Evolutionary conservation across 2,329 filamentous ascomycete genomes (phyloP), one percentile per base, ranked within the genome.

Genomic region (Sporothrix phasma): DNA sequence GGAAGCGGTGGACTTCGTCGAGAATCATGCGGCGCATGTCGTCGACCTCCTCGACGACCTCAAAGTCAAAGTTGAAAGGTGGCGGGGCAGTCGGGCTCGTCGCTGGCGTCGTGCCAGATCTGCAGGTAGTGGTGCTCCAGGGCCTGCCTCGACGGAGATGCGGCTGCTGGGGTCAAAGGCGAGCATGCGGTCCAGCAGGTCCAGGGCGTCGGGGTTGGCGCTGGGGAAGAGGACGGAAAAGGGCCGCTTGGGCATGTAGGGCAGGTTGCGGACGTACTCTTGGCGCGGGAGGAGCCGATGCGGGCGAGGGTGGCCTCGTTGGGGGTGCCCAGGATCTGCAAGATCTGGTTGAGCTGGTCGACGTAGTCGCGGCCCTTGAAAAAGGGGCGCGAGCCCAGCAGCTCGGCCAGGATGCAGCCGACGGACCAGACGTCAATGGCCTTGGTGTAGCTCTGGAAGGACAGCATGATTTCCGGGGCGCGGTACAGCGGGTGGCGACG

Each of bases 401-500:
- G 86, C 77, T 99, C 94, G 62, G 94, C 94, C 62, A 99, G 84
- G 72, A 99, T 99, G 74, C 94, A 99, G 67, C 94, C 94, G 49
- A 99, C 93, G 8, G 94, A 99, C 94, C 94, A 99, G 39, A 99
- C 93, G 74, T 99, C 94, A 77, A 99, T 99, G 70, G 94, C 94
- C 91, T 99, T 99, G 72, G 94, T 99, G 78, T 99, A 99, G 80
- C 92, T 97, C 78, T 97, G 93, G 85, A 99, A 99, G 80, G 92
- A 97, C 76, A 99, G 80, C 94, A 99, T 99, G 71, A 99, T 99
- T 77, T 99, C 94, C 5, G 94, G 94, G 3, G 94, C 94, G 78
- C 83, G 81, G 72, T 86, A 99, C 94, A 99, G 79, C 94, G 85
- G 61, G 94, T 99, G 60, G 94, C 94, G 64, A 99, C 94, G 73